Percentiles rank a stretch among this genome's conserved stretches.
Evolutionary conservation across 352 stramenopile species (phyloP).

Genomic region (Albugo laibachii): DNA sequence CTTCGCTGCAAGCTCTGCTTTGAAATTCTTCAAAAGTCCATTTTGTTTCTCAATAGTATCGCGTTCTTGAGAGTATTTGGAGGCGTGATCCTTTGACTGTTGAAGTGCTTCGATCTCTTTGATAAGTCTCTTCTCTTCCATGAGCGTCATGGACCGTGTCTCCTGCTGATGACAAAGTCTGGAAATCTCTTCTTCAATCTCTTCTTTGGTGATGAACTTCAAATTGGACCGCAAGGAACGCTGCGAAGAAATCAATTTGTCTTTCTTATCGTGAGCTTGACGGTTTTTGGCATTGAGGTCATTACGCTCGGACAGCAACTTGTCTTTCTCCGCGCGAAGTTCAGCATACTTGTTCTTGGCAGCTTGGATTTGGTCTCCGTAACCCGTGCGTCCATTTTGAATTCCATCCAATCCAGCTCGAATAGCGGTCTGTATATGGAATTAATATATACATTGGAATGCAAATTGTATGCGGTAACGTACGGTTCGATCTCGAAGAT

Average conservation of each 20-base stretch:
- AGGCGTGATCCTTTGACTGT: constrained; percentile 76
- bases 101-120: constrained; percentile 91
- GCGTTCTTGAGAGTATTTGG: constrained; percentile 65
- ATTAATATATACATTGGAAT: not conserved
- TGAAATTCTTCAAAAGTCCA: constrained; percentile 57
- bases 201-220: constrained; percentile 73
- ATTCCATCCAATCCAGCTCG: constrained; percentile 59
- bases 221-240: constrained; percentile 37
- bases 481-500: constrained; percentile 69
- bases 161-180: constrained; percentile 83
- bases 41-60: constrained; percentile 64
- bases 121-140: constrained; percentile 93
- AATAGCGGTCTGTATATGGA: constrained; percentile 20
- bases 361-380: constrained; percentile 71
- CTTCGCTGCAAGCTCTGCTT: constrained; percentile 68
- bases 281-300: constrained; percentile 64
- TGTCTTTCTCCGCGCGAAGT: constrained; percentile 67
- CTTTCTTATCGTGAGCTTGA: constrained; percentile 65
- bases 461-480: constrained; percentile 1
- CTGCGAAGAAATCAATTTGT: constrained; percentile 49
- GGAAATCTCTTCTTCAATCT: constrained; percentile 85
- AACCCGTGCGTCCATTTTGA: constrained; percentile 61
- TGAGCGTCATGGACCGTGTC: constrained; percentile 90
- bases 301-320: constrained; percentile 72
- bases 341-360: constrained; percentile 72